phyloP scores from a whole-genome alignment of 208 protist genomes.

The Trypanosoma lewisi region DNA sequence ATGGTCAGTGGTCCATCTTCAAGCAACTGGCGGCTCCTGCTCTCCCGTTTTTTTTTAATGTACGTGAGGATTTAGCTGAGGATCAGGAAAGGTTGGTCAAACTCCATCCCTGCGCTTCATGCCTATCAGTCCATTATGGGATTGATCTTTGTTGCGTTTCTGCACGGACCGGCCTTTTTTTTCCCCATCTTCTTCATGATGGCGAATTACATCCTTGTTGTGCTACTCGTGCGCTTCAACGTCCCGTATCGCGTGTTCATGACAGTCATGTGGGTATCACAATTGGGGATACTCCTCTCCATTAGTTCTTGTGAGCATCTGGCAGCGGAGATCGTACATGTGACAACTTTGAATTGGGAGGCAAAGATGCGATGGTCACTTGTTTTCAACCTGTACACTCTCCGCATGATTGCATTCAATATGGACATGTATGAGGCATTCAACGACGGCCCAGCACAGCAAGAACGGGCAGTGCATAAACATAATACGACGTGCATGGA shows the following conservation, averaged over 20 bases:
- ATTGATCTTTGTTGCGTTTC: slow-evolving; percentile 23
- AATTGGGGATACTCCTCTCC: slow-evolving; percentile 37
- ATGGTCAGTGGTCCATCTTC: slow-evolving; percentile 30
- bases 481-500: slow-evolving; percentile 26
- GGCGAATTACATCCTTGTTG: slow-evolving; percentile 40
- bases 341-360: background rate
- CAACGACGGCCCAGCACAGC: slow-evolving; percentile 9
- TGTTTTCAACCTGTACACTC: slow-evolving; percentile 63
- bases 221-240: slow-evolving; percentile 27
- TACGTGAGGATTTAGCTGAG: slow-evolving; percentile 9
- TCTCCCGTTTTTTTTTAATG: slow-evolving; percentile 2
- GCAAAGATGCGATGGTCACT: slow-evolving; percentile 54
- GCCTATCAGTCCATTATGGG: slow-evolving; percentile 29
- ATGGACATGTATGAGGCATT: slow-evolving; percentile 56
- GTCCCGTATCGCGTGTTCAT: slow-evolving; percentile 47
- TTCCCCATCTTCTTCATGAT: slow-evolving; percentile 25
- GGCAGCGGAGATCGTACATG: slow-evolving; percentile 24
- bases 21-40: background rate
- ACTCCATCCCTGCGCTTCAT: slow-evolving; percentile 6
- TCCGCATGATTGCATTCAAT: slow-evolving; percentile 85
- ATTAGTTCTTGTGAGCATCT: slow-evolving; percentile 12
- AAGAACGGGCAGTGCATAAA: slow-evolving; percentile 28
- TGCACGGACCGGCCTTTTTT: slow-evolving; percentile 34
- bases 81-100: background rate
- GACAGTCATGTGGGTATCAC: slow-evolving; percentile 43